Evolutionary conservation across 768 basidiomycete species (phyloP).

Genomic region (Rhodotorula sphaerocarpa): DNA sequence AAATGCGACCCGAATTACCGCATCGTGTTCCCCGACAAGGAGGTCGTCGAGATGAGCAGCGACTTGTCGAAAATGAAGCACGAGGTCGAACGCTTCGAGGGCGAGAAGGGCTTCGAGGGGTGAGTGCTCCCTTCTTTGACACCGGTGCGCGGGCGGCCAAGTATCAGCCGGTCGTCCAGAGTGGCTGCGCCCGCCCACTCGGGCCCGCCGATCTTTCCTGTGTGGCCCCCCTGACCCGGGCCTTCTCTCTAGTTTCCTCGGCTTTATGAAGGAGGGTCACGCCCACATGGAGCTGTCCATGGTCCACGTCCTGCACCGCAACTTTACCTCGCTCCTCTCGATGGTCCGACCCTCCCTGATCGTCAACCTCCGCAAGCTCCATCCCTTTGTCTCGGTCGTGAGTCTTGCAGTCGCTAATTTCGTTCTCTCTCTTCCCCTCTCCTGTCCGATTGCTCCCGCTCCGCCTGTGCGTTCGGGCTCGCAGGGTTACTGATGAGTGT

Average conservation of each 20-base stretch:
- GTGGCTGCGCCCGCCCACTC: slow-evolving; percentile 4
- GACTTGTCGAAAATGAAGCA: slow-evolving; percentile 43
- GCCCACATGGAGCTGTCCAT: slow-evolving; percentile 45
- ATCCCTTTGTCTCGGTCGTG: slow-evolving; percentile 43
- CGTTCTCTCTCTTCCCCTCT: too few species aligned
- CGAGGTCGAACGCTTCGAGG: slow-evolving; percentile 46
- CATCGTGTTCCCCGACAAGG: slow-evolving; percentile 47
- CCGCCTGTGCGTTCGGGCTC: not conserved
- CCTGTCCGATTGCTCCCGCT: not conserved
- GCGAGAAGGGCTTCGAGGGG: slow-evolving; percentile 43
- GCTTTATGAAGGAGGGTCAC: slow-evolving; percentile 41
- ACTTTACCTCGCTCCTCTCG: slow-evolving; percentile 43
- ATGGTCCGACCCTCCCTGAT: slow-evolving; percentile 44
- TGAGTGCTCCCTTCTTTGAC: slow-evolving; percentile 2
- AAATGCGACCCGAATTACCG: slow-evolving; percentile 48
- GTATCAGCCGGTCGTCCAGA: too few species aligned
- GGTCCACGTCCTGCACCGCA: slow-evolving; percentile 44
- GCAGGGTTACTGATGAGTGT: slow-evolving; percentile 29
- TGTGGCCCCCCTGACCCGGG: not conserved
- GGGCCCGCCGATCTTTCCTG: not conserved
- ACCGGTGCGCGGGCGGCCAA: not conserved
- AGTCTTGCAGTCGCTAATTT: slow-evolving; percentile 11
- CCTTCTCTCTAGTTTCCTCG: slow-evolving; percentile 32
- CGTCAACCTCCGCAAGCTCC: slow-evolving; percentile 41
- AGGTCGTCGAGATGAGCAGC: slow-evolving; percentile 43